Conservation (phyloP, 768 basidiomycete species). For the Amanita thiersii region DNA sequence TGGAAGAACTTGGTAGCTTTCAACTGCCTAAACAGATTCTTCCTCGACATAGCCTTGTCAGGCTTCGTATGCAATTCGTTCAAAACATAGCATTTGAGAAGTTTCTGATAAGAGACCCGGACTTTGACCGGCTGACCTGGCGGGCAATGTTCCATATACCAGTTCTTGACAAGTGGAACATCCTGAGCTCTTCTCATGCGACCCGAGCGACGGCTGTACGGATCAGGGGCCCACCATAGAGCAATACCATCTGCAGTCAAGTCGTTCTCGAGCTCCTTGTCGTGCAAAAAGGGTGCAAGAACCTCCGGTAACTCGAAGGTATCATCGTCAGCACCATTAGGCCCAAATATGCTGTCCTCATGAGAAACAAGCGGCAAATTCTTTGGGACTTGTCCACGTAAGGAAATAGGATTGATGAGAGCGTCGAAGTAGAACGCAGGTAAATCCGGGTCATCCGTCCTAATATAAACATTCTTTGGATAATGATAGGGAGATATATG, state of each 20-base stretch:
- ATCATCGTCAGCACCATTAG: conserved; percentile 78
- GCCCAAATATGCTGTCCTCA: conserved; percentile 90
- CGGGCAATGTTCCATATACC: conserved; percentile 98
- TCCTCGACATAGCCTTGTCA: conserved; percentile 97
- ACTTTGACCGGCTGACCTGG: conserved; percentile 96
- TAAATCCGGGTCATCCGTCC: conserved; percentile 98
- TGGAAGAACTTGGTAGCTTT: conserved; percentile 99
- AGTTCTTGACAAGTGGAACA: conserved; percentile 92
- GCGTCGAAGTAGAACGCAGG: conserved; percentile 99
- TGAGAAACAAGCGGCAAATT: conserved; percentile 78
- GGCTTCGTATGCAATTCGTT: conserved; percentile 86
- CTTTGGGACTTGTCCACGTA: conserved; percentile 80
- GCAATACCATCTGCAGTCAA: conserved; percentile 95
- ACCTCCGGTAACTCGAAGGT: conserved; percentile 79
- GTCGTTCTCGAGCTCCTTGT: conserved; percentile 78
- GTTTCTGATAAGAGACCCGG: conserved; percentile 97
- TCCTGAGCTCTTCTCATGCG: conserved; percentile 93
- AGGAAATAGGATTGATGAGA: conserved; percentile 93
- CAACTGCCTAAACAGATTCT: conserved; percentile 90
- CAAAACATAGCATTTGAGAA: conserved; percentile 90
- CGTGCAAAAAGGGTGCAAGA: conserved; percentile 72
- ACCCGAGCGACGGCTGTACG: conserved; percentile 88
- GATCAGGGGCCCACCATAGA: conserved; percentile 97
- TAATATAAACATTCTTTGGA: conserved; percentile 97
- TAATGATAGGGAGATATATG: conserved; percentile 86